Evolutionary conservation across 768 basidiomycete genomes (phyloP).

Genomic region (Termitomyces eurrhizus): DNA sequence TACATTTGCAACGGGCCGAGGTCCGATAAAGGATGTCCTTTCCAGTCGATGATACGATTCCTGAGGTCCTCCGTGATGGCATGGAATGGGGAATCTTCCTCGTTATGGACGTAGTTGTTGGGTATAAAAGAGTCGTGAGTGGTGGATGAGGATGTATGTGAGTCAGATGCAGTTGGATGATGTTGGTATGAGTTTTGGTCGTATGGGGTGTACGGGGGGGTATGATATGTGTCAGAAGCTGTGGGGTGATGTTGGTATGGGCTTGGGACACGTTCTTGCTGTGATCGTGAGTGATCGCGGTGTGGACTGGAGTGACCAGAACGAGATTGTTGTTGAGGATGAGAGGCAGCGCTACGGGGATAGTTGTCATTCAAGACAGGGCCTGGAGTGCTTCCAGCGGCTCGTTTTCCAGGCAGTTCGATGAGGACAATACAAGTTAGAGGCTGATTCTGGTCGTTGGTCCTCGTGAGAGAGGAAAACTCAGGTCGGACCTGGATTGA

Average conservation of each 20-base stretch:
- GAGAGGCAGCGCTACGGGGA: conserved; percentile 24
- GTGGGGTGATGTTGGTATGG: conserved; percentile 27
- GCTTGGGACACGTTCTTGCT: conserved; percentile 22
- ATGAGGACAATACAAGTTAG: conserved; percentile 93
- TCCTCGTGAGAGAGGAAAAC: conserved; percentile 76
- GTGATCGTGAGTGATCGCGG: conserved; percentile 28
- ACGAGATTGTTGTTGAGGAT: conserved; percentile 22
- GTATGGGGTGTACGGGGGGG: conserved; percentile 28
- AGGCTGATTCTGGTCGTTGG: conserved; percentile 68
- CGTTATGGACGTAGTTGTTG: conserved; percentile 36
- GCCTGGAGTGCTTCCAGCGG: conserved; percentile 45
- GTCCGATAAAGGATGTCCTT: conserved; percentile 86
- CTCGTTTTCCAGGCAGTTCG: conserved; percentile 81
- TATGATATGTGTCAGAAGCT: conserved; percentile 29
- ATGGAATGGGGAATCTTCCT: conserved; percentile 74
- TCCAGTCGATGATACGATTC: conserved; percentile 93
- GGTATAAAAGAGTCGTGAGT: conserved; percentile 27
- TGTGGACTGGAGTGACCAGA: conserved; percentile 43
- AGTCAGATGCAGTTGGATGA: conserved; percentile 26
- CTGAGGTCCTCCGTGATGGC: conserved; percentile 87
- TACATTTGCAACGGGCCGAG: conserved; percentile 90
- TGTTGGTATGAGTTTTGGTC: conserved; percentile 26
- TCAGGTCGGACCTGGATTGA: conserved; percentile 93
- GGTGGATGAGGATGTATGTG: conserved; percentile 29
- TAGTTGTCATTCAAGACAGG: conserved; percentile 49